Percentiles rank a stretch among this genome's conserved stretches.
These are phyloP conservation scores for Coemansia sp. DNA, from an alignment of 192 early-diverging fungal genomes.

Conservation along the genomic window DNA sequence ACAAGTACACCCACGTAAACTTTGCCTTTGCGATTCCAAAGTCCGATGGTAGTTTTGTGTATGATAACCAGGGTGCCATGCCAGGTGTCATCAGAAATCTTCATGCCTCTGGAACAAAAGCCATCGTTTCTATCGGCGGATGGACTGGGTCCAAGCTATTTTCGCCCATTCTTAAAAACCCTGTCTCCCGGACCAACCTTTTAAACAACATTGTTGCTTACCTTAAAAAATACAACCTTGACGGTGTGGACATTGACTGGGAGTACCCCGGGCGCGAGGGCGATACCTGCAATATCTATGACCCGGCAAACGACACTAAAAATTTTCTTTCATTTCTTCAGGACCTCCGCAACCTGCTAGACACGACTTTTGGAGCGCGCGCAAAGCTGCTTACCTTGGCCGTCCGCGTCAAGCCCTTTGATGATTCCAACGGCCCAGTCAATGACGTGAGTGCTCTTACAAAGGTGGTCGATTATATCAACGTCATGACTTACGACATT, in stretches of 20 bases:
- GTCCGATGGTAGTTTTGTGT: slow-evolving; percentile 16
- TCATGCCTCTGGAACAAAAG: slow-evolving; percentile 29
- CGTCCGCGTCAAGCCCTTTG: slow-evolving; percentile 61
- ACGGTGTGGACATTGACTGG: slow-evolving; percentile 67
- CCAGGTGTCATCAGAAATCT: slow-evolving; percentile 11
- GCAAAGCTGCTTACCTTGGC: slow-evolving; percentile 63
- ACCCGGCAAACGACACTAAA: slow-evolving; percentile 56
- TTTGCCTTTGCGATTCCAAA: slow-evolving; percentile 57
- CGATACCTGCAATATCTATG: slow-evolving; percentile 55
- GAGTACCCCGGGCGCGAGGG: slow-evolving; percentile 63
- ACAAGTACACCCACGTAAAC: slow-evolving; percentile 59
- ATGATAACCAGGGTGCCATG: slow-evolving; percentile 19
- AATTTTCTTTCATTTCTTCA: slow-evolving; percentile 62
- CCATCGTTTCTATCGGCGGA: slow-evolving; percentile 68
- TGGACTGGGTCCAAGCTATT: slow-evolving; percentile 68
- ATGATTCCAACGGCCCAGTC: slow-evolving; percentile 50
- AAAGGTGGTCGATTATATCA: slow-evolving; percentile 60
- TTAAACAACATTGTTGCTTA: slow-evolving; percentile 38
- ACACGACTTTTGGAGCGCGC: slow-evolving; percentile 37
- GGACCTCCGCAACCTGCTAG: slow-evolving; percentile 58
- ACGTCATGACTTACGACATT: slow-evolving; percentile 68
- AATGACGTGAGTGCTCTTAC: slow-evolving; percentile 58
- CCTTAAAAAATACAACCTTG: slow-evolving; percentile 45
- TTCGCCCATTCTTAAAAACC: slow-evolving; percentile 53
- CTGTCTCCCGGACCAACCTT: slow-evolving; percentile 25